phyloP scores from a whole-genome alignment of 2,329 filamentous ascomycete genomes.

The Pyrenochaeta sp. region DNA sequence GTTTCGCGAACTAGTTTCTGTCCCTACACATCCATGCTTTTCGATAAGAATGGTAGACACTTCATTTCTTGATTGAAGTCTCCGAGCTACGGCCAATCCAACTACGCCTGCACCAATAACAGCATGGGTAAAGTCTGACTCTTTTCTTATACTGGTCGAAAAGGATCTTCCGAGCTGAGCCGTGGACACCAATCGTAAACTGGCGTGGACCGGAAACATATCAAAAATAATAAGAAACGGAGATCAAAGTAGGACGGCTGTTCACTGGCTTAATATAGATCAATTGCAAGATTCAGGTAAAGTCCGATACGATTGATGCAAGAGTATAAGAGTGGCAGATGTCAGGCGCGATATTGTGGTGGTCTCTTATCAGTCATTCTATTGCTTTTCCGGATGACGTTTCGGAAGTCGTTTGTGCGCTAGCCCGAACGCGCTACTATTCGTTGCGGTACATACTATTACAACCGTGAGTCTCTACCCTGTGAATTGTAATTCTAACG shows the following conservation, averaged over 20 bases:
- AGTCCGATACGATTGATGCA: neutral
- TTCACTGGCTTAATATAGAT: too few relatives aligned
- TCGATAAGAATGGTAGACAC: conserved; percentile 81
- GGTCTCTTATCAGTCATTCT: conserved; percentile 2
- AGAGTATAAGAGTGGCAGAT: neutral
- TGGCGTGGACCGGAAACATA: conserved; percentile 23
- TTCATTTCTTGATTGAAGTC: conserved; percentile 69
- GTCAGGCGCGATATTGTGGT: neutral
- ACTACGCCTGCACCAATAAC: conserved; percentile 77
- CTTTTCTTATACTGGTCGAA: conserved; percentile 34
- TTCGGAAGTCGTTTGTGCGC: conserved; percentile 2
- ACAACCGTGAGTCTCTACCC: too few relatives aligned
- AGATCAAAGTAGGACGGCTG: neutral
- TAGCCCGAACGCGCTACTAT: conserved; percentile 1
- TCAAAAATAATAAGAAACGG: neutral
- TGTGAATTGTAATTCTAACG: neutral
- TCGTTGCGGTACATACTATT: neutral
- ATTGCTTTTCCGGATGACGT: conserved; percentile 18
- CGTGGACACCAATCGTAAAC: neutral
- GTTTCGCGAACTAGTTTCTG: conserved; percentile 88
- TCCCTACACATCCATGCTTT: conserved; percentile 77
- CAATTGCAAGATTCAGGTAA: neutral
- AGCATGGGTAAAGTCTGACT: conserved; percentile 71
- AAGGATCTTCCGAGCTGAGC: conserved; percentile 21
- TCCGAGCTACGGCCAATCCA: conserved; percentile 79